Evolutionary conservation across 331 rosid species (phyloP).

Genomic region (Dryas integrifolia): DNA sequence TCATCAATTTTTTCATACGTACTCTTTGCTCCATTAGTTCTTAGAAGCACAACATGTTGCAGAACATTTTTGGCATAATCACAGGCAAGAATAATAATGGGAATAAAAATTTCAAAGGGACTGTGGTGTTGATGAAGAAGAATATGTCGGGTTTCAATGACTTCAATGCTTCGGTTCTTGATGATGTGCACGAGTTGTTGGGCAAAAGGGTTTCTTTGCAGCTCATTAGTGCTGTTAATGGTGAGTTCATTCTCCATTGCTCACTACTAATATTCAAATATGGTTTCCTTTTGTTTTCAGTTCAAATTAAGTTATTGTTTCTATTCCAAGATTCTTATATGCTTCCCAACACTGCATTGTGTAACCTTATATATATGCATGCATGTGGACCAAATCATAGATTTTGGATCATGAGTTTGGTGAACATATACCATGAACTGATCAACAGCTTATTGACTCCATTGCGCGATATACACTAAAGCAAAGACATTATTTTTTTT

Average conservation of each 20-base stretch:
- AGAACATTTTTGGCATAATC: neutral
- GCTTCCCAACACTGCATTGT: too few species aligned
- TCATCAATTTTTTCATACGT: too few species aligned
- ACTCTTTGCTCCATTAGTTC: neutral
- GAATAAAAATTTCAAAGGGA: constrained; percentile 36
- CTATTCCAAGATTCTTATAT: neutral
- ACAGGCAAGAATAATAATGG: neutral
- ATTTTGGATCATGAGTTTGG: too few species aligned
- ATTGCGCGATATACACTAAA: too few species aligned
- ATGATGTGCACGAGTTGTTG: constrained; percentile 45
- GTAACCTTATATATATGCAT: too few species aligned
- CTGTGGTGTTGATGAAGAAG: constrained; percentile 67
- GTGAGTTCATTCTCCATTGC: constrained; percentile 15
- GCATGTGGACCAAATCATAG: too few species aligned
- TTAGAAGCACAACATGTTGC: constrained; percentile 9
- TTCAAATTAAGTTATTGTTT: neutral
- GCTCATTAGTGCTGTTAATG: constrained; percentile 44
- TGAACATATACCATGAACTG: too few species aligned
- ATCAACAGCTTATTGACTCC: too few species aligned
- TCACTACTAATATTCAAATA: too few species aligned
- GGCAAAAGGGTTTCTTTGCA: constrained; percentile 54
- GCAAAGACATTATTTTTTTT: too few species aligned
- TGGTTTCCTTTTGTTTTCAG: too few species aligned
- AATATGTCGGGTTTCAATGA: constrained; percentile 65
- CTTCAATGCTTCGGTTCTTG: constrained; percentile 49